These are phyloP conservation scores for Tuber melanosporum DNA, from an alignment of 495 filamentous ascomycete genomes.

Conservation along the genomic window DNA sequence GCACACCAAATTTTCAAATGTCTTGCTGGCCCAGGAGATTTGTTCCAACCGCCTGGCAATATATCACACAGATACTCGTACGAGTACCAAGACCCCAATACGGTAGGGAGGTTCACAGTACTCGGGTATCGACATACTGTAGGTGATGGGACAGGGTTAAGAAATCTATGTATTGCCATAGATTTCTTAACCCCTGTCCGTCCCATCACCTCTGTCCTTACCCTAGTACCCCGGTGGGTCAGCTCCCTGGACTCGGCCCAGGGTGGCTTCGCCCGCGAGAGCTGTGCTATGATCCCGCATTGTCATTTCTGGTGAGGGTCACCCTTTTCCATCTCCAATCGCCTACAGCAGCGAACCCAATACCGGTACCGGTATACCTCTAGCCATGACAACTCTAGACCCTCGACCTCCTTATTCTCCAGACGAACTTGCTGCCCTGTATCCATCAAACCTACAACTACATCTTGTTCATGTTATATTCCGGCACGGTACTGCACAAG, in stretches of 20 bases:
- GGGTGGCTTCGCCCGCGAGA: background rate
- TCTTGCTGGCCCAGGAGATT: background rate
- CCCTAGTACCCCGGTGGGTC: background rate
- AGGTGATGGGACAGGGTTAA: too few species aligned
- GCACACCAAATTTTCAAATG: background rate
- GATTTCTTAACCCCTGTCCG: too few species aligned
- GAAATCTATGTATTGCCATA: too few species aligned
- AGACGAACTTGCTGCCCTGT: slow-evolving; percentile 74
- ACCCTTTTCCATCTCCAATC: background rate
- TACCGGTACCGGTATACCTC: background rate
- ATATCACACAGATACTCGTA: background rate
- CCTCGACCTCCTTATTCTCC: slow-evolving; percentile 70
- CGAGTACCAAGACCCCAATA: background rate
- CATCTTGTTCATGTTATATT: slow-evolving; percentile 86
- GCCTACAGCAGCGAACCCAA: background rate
- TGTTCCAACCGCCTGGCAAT: background rate
- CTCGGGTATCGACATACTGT: too few species aligned
- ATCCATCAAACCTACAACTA: slow-evolving; percentile 71
- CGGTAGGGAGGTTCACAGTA: background rate
- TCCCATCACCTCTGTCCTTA: too few species aligned
- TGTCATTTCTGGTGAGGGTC: background rate
- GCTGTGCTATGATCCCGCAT: background rate
- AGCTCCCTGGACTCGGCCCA: background rate
- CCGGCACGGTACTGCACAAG: slow-evolving; percentile 60
- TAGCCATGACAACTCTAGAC: slow-evolving; percentile 65